Evolutionary conservation across 2,329 filamentous ascomycete species (phyloP), one percentile per base, ranked within the genome.

Genomic region (Penicillium occitanis): DNA sequence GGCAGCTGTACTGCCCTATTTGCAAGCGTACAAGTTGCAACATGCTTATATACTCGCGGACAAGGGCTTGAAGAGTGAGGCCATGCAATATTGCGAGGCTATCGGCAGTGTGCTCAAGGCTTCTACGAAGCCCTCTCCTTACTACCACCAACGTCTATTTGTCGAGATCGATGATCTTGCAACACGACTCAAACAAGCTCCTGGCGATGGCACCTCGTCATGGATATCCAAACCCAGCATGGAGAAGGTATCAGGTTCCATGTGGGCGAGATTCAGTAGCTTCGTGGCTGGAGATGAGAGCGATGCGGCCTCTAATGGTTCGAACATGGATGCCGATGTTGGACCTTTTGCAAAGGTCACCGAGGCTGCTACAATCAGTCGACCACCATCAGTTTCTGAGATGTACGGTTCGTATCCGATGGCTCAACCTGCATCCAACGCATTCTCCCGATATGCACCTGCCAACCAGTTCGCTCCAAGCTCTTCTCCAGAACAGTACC

Each of bases 171-270:
- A 97, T 67, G 93, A 98, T 75, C 84, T 99, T 37, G 88, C 87
- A 75, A 90, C 90, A 69, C 89, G 94, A 67, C 82, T 99, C 46
- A 93, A 90, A 71, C 91, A 95, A 75, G 90, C 93, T 19, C 92
- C 93, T 13, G 92, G 90, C 74, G 92, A 95, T 70, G 88, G 87
- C 64, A 89, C 88, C 6, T 89, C 87, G 22, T 94, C 93, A 1
- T 97, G 94, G 92, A 95, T 99, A 62, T 90, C 92, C 0, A 97
- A 95, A 77, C 93, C 94, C 6, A 97, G 88, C 77, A 96, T 98
- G 86, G 93, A 96, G 77, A 97, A 96, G 78, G 92, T 98, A 0
- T 95, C 93, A 1, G 93, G 91, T 68, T 92, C 91, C 40, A 88
- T 98, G 75, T 93, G 92, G 86, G 93, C 89, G 69, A 92, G 91